Percentiles rank a stretch among this genome's conserved stretches.
phyloP scores from a whole-genome alignment of 164 flowering plant genomes.

The Pachysandra terminalis region DNA sequence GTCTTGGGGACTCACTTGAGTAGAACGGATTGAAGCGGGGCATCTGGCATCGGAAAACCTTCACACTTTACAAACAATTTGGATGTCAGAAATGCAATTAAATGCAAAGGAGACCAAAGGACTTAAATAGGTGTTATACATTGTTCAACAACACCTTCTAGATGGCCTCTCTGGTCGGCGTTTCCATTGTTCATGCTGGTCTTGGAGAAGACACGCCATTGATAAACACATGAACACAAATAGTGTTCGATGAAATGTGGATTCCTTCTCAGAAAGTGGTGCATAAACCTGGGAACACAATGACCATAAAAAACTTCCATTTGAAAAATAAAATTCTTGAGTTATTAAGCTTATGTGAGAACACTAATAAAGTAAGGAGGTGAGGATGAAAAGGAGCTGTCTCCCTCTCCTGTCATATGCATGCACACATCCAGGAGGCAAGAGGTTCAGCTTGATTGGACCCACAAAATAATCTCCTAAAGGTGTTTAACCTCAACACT shows the following conservation, averaged over 20 bases:
- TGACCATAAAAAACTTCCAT: not conserved
- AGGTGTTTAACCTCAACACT: not conserved
- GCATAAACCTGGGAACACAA: slow-evolving; percentile 66
- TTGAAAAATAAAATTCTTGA: no score
- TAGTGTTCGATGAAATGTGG: slow-evolving; percentile 75
- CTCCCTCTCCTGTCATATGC: not conserved
- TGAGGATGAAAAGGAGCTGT: not conserved
- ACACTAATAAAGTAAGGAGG: not conserved
- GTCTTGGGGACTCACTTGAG: slow-evolving; percentile 60
- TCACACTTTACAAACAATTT: slow-evolving; percentile 54
- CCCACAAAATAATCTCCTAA: not conserved
- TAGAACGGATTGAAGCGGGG: slow-evolving; percentile 65
- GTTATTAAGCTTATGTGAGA: not conserved
- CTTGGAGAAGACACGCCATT: slow-evolving; percentile 73
- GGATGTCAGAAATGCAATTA: slow-evolving; percentile 15
- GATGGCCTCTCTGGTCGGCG: slow-evolving; percentile 43
- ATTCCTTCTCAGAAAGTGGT: slow-evolving; percentile 53
- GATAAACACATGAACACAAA: slow-evolving; percentile 85
- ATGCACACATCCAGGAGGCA: not conserved
- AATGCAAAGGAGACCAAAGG: not conserved
- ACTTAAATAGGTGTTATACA: not conserved
- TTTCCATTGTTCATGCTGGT: slow-evolving; percentile 87
- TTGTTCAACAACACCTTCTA: slow-evolving; percentile 51
- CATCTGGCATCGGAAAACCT: slow-evolving; percentile 87
- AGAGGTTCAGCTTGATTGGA: not conserved